A percentile compares a stretch with the other conserved stretches of the same genome.
Conservation (phyloP, 1,139 yeast species). For the Kodamaea anthophila region DNA sequence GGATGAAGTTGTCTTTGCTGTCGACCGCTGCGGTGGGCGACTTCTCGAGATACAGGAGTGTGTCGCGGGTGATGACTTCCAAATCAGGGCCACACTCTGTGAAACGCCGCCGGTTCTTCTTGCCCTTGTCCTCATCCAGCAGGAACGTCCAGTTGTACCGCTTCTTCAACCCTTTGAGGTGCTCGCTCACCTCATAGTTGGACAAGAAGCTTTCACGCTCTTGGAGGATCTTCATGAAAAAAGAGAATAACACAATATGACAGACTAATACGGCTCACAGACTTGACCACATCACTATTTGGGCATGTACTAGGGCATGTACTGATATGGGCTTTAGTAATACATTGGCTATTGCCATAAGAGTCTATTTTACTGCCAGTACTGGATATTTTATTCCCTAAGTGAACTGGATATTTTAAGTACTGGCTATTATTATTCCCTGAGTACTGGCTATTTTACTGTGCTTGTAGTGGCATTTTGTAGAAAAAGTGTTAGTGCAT, state of each 20-base stretch:
- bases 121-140: constrained; percentile 32
- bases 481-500: too few relatives aligned
- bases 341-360: too few relatives aligned
- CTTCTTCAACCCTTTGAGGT: constrained; percentile 46
- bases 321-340: neutral
- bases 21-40: constrained; percentile 39
- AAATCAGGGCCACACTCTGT: constrained; percentile 43
- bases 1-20: constrained; percentile 42
- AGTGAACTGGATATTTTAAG: too few relatives aligned
- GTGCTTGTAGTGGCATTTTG: too few relatives aligned
- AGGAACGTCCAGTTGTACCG: constrained; percentile 42
- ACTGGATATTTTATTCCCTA: too few relatives aligned
- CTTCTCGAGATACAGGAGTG: constrained; percentile 42
- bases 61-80: constrained; percentile 67
- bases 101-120: constrained; percentile 36
- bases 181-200: constrained; percentile 65
- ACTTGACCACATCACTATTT: too few relatives aligned
- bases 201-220: constrained; percentile 62
- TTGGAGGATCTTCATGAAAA: constrained; percentile 32
- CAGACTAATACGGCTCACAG: too few relatives aligned
- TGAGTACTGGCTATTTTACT: too few relatives aligned
- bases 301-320: too few relatives aligned
- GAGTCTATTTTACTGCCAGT: too few relatives aligned
- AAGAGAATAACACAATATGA: too few relatives aligned
- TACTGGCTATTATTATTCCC: too few relatives aligned